phyloP scores from a whole-genome alignment of 208 protist species.

The Acanthamoeba castellanii region DNA sequence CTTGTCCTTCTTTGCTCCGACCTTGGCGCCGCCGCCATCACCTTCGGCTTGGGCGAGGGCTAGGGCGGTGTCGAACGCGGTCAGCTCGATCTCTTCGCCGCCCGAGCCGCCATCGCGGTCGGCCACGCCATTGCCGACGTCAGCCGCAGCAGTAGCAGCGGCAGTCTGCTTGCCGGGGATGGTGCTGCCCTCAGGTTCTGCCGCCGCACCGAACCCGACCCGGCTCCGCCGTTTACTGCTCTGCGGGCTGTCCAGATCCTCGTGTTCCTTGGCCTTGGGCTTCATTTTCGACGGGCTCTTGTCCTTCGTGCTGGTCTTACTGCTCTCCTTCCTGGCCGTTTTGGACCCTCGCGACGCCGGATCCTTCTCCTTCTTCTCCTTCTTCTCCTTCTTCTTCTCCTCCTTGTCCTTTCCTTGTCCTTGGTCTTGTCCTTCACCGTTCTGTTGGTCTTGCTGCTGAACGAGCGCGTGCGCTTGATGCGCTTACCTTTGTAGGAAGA shows the following conservation, averaged over 20 bases:
- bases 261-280: neutral
- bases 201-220: neutral
- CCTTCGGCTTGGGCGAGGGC: too few species aligned
- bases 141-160: too few species aligned
- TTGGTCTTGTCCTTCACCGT: neutral
- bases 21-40: too few species aligned
- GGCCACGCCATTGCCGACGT: neutral
- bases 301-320: neutral
- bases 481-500: neutral
- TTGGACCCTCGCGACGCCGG: neutral
- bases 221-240: neutral
- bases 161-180: neutral
- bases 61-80: neutral
- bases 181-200: neutral
- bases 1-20: neutral
- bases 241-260: neutral
- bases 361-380: neutral
- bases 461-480: slow-evolving; percentile 3
- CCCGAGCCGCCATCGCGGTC: neutral
- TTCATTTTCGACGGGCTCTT: neutral
- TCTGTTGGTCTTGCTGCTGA: neutral
- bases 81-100: neutral
- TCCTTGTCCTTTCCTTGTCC: too few species aligned
- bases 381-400: too few species aligned
- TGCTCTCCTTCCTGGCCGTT: neutral